Conservation (phyloP, 78 protist genomes). For the Dictyostelium brefeldianum region DNA sequence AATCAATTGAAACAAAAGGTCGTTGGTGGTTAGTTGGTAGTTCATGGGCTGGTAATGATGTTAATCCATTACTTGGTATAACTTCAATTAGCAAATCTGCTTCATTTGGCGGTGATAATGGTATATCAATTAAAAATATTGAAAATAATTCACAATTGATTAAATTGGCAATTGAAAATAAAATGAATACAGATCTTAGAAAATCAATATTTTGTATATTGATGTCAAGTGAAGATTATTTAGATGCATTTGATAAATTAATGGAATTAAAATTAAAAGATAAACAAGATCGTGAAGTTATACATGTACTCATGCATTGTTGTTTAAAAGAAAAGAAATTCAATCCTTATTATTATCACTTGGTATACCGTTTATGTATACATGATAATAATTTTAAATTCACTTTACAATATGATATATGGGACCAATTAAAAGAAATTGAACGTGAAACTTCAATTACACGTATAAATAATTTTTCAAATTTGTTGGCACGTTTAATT, state of each 20-base stretch:
- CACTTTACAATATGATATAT: conserved; percentile 49
- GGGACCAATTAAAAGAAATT: conserved; percentile 59
- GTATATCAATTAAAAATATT: not conserved
- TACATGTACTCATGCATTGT: conserved; percentile 61
- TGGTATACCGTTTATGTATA: not conserved
- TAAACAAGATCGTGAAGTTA: conserved; percentile 78
- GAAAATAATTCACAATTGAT: conserved; percentile 1
- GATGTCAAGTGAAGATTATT: conserved; percentile 77
- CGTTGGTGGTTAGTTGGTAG: conserved; percentile 85
- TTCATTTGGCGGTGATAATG: not conserved
- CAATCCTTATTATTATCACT: conserved; percentile 78
- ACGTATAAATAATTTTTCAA: conserved; percentile 12
- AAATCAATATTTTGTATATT: conserved; percentile 71
- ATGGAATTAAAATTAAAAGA: conserved; percentile 57
- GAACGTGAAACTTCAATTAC: not conserved
- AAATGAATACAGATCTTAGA: conserved; percentile 73
- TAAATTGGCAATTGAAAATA: conserved; percentile 48
- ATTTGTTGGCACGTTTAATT: conserved; percentile 20
- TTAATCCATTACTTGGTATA: conserved; percentile 15
- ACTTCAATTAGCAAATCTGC: not conserved
- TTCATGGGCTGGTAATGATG: conserved; percentile 74
- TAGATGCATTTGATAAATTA: conserved; percentile 72
- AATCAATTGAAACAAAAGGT: conserved; percentile 33
- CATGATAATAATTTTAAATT: conserved; percentile 42
- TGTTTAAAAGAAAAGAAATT: conserved; percentile 82